Percentiles rank a stretch among this genome's conserved stretches.
Evolutionary conservation across 2,329 filamentous ascomycete species (phyloP).

Genomic region (Epichloe bromicola): DNA sequence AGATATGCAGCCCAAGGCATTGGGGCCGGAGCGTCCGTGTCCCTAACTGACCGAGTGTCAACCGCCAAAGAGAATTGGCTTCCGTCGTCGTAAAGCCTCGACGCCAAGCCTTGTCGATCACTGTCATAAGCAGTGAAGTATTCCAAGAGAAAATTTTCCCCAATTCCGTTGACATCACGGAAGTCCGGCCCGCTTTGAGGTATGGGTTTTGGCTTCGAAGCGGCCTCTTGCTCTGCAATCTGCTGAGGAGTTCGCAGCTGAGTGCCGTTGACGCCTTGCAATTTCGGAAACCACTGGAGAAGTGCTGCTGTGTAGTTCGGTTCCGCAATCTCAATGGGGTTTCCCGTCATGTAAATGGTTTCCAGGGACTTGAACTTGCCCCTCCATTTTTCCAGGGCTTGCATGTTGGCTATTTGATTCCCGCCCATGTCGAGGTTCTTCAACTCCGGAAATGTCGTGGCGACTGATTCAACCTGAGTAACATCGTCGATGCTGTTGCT

Average conservation of each 20-base stretch:
- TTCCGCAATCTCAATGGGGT: constrained; percentile 52
- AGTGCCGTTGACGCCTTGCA: constrained; percentile 63
- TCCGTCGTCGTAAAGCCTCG: constrained; percentile 60
- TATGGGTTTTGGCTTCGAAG: constrained; percentile 42
- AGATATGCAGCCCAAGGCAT: constrained; percentile 64
- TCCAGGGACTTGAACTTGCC: constrained; percentile 67
- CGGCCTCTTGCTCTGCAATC: constrained; percentile 40
- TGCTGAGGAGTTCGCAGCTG: constrained; percentile 63
- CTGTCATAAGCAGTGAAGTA: constrained; percentile 66
- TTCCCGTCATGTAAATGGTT: constrained; percentile 66
- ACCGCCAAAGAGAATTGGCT: constrained; percentile 67
- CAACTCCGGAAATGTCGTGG: constrained; percentile 70
- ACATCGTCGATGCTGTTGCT: constrained; percentile 69
- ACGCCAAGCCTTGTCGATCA: constrained; percentile 49
- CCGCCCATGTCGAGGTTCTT: constrained; percentile 80
- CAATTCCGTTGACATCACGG: constrained; percentile 59
- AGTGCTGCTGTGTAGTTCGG: constrained; percentile 55
- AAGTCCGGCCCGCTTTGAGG: constrained; percentile 55
- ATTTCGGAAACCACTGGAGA: constrained; percentile 68
- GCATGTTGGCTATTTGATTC: constrained; percentile 61
- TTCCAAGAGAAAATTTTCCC: constrained; percentile 60
- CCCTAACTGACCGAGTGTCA: constrained; percentile 46
- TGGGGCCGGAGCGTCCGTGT: constrained; percentile 25
- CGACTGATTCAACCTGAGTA: constrained; percentile 57
- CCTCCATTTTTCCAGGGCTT: constrained; percentile 61